Evolutionary conservation across 768 basidiomycete species (phyloP).

Genomic region (Pleurotus tuoliensis): DNA sequence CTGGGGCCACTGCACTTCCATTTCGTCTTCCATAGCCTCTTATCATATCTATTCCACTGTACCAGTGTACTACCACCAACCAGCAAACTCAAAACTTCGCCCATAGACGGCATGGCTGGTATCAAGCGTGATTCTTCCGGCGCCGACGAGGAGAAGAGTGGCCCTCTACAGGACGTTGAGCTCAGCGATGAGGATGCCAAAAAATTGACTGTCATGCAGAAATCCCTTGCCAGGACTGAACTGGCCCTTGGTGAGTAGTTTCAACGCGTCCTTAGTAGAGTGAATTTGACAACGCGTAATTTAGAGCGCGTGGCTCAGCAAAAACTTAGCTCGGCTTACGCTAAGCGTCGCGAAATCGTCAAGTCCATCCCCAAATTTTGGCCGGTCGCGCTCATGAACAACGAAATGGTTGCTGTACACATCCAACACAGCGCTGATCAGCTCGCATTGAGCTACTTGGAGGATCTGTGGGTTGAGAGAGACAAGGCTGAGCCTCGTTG

Average conservation of each 20-base stretch:
- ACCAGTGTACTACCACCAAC: neutral
- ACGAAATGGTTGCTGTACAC: slow-evolving; percentile 57
- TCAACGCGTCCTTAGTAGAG: slow-evolving; percentile 1
- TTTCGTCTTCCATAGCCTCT: too few relatives aligned
- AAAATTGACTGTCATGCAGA: slow-evolving; percentile 62
- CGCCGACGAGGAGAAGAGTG: slow-evolving; percentile 62
- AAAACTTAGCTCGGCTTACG: slow-evolving; percentile 57
- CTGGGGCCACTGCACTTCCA: too few relatives aligned
- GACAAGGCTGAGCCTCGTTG: slow-evolving; percentile 72
- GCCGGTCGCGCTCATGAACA: slow-evolving; percentile 81
- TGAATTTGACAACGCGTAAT: slow-evolving; percentile 5
- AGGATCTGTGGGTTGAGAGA: slow-evolving; percentile 81
- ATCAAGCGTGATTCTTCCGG: slow-evolving; percentile 82
- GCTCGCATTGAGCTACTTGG: slow-evolving; percentile 76
- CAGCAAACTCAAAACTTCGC: slow-evolving; percentile 11
- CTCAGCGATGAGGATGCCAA: slow-evolving; percentile 69
- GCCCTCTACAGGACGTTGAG: slow-evolving; percentile 61
- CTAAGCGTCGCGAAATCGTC: slow-evolving; percentile 63
- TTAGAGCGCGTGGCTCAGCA: slow-evolving; percentile 64
- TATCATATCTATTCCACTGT: neutral
- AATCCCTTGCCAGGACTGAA: slow-evolving; percentile 68
- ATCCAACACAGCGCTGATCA: slow-evolving; percentile 74
- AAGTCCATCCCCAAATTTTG: slow-evolving; percentile 77
- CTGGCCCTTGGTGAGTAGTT: slow-evolving; percentile 60
- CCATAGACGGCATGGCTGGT: slow-evolving; percentile 34